Conservation (phyloP, 805 yeast genomes). For the Lachancea fermentati region DNA sequence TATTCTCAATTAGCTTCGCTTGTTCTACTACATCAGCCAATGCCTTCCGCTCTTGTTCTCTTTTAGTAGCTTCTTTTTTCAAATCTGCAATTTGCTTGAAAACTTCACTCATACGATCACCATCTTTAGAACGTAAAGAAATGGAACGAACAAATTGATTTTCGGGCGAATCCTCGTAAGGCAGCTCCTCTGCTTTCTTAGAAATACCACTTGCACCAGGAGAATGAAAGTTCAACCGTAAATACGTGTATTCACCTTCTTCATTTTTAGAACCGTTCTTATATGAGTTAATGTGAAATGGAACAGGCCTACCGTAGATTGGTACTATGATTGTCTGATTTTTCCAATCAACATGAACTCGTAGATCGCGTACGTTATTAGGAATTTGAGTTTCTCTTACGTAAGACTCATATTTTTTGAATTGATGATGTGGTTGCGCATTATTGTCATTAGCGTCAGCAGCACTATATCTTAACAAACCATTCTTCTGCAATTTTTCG, state of each 20-base stretch:
- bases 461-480: conserved; percentile 73
- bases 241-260: conserved; percentile 89
- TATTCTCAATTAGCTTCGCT: conserved; percentile 76
- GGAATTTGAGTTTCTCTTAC: conserved; percentile 93
- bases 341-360: conserved; percentile 80
- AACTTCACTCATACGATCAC: conserved; percentile 85
- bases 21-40: conserved; percentile 93
- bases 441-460: conserved; percentile 63
- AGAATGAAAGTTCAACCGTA: conserved; percentile 86
- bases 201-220: conserved; percentile 80
- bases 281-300: conserved; percentile 91
- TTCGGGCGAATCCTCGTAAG: conserved; percentile 84
- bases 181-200: conserved; percentile 70
- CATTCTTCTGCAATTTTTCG: conserved; percentile 80
- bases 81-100: conserved; percentile 85
- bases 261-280: conserved; percentile 93
- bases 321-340: conserved; percentile 88
- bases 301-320: conserved; percentile 93
- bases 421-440: conserved; percentile 46
- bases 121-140: conserved; percentile 84
- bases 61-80: conserved; percentile 84
- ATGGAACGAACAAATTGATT: conserved; percentile 83
- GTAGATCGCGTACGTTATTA: conserved; percentile 69
- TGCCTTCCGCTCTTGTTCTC: conserved; percentile 86
- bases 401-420: conserved; percentile 90